Evolutionary conservation across 148 eudicot genomes (phyloP), one percentile per base, ranked within the genome.

Genomic region (Bassia scoparia): DNA sequence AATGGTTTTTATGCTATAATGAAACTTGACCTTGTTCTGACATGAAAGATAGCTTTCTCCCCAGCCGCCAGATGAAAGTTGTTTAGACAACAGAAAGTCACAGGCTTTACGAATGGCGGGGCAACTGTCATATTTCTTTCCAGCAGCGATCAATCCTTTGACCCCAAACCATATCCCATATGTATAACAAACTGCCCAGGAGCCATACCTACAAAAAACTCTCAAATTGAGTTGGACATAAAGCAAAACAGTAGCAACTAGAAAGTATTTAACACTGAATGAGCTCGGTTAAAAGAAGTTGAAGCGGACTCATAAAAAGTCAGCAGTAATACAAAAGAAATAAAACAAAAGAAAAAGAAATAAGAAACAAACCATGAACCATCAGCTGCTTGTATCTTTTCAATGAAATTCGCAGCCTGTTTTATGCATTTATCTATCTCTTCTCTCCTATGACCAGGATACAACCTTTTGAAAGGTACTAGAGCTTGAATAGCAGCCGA

Each of bases 101-200:
- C 92, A 88, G 35, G 85, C 88, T 60, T 74, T 88, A 10, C 75
- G 88, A 67, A 88, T 35, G 7, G 75, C 79, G 23, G 59, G 48
- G 54, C 89, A 73, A 35, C 76, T 84, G 18, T 61, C 21, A 70
- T 81, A 86, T 35, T 74, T 80, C 68, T 48, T 83, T 18, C 82
- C 85, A 59, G 80, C 76, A 15, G 78, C 78, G 52, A 68, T 43
- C n/a, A 88, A 70, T 60, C 83, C 92, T n/a, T 83, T 82, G 21
- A 86, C 78, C 7, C 83, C 92, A 67, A 86, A 88, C 92, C 92
- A 88, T 74, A 86, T 76, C 38, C 85, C 92, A 74, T 88, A 88
- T 2, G 87, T 88, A 58, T 56, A 88, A 79, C 92, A 83, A 14
- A 86, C 80, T 12, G 82, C 92, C 89, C 92, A 88, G 53, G 73